phyloP scores from a whole-genome alignment of 495 filamentous ascomycete species.

The Penicillium riverlandense region DNA sequence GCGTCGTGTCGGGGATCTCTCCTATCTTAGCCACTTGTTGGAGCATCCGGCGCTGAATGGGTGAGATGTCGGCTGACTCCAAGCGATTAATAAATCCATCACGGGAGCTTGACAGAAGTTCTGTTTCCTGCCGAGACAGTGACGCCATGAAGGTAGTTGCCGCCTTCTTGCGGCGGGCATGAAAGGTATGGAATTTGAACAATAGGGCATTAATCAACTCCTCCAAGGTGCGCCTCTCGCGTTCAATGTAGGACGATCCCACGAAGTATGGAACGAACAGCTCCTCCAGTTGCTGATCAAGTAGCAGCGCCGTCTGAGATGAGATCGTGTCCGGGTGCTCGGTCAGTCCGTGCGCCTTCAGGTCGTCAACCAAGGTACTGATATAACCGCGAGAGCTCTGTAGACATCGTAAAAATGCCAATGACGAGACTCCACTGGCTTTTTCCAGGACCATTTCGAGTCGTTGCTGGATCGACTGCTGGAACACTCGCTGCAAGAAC shows the following conservation, averaged over 20 bases:
- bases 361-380: conserved; percentile 75
- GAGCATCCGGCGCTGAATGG: conserved; percentile 79
- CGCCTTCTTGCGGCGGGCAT: conserved; percentile 78
- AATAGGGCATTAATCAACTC: conserved; percentile 88
- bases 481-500: conserved; percentile 92
- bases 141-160: conserved; percentile 85
- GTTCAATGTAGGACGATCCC: conserved; percentile 91
- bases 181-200: conserved; percentile 92
- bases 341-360: conserved; percentile 90
- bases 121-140: conserved; percentile 76
- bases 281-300: conserved; percentile 96
- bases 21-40: conserved; percentile 70
- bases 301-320: conserved; percentile 70
- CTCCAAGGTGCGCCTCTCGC: conserved; percentile 82
- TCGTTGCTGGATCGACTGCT: conserved; percentile 93
- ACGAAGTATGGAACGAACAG: conserved; percentile 93
- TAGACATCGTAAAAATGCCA: conserved; percentile 85
- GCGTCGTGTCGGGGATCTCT: conserved; percentile 43
- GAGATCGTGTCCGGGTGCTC: conserved; percentile 91
- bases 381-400: conserved; percentile 87
- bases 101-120: conserved; percentile 72
- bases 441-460: conserved; percentile 96
- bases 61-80: conserved; percentile 75
- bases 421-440: conserved; percentile 78
- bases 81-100: conserved; percentile 74